Base-by-base conservation (phyloP, 1,284 basidiomycete genomes). In the Xanthoconium separans region DNA sequence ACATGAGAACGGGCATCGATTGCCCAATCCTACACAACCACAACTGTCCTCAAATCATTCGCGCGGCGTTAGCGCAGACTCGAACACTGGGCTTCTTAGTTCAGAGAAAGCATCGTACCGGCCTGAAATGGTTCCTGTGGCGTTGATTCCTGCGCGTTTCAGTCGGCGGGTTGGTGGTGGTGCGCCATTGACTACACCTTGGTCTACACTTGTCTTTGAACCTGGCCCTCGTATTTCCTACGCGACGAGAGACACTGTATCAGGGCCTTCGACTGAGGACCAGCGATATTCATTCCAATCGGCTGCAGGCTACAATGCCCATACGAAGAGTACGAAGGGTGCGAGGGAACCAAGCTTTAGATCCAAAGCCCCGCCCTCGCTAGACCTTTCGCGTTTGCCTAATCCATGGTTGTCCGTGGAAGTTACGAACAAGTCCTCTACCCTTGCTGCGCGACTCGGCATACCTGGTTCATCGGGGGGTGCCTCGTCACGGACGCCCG, bases 201-300 rank as follows among this genome's bases (percentile, higher is more conserved):
- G 59, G 29, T 31, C 31, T 18, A 39, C 49, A 16, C 55, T 51
- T 27, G 53, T 59, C 43, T 63, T 70, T 20, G 64, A 15, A 22
- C 30, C 66, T 9, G 60, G 65, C 44, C 58, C 70, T 56, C 69
- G 66, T 27, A 18, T 33, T 27, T 15, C 31, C 13, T 61, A 55
- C 34, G 50, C 37, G 44, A 51, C 34, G 27, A 44, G 45, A 54
- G 53, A 48, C n/a, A 10, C 20, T 18, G 12, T 9, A 12, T 44
- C 33, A 9, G 30, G 40, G 24, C 29, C 37, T 40, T 36, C 16
- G 4, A 50, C 15, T 16, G 44, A 40, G n/a, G 45, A 41, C 18
- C 45, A 45, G 12, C 45, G 20, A 34, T 7, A 4, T n/a, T n/a
- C 34, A 6, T 45, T 41, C 34, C 53, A 49, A 8, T 29, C 44